These are phyloP conservation scores for Zizania latifolia DNA, from an alignment of 176 grass and related monocot genomes.

Conservation along the genomic window DNA sequence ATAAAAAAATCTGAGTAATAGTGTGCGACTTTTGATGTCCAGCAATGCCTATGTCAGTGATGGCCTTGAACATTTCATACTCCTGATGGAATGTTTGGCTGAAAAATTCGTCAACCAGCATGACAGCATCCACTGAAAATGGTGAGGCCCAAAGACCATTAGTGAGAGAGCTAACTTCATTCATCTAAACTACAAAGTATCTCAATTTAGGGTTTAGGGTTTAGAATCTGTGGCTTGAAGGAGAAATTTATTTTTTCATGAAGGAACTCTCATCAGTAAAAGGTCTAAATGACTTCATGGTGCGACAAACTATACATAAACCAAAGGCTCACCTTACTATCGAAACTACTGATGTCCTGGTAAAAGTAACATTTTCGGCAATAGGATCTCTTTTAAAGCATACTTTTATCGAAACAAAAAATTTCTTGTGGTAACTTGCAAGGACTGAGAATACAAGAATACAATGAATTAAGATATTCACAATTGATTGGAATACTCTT, in stretches of 20 bases:
- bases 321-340: background rate
- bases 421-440: constrained; percentile 3
- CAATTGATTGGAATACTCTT: constrained; percentile 8
- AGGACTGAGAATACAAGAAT: background rate
- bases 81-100: constrained; percentile 44
- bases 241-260: too few species aligned
- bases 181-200: background rate
- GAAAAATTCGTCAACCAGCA: constrained; percentile 46
- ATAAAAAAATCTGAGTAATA: too few species aligned
- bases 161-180: background rate
- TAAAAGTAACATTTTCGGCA: background rate
- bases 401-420: background rate
- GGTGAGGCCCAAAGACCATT: background rate
- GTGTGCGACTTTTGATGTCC: constrained; percentile 26
- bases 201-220: too few species aligned
- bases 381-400: background rate
- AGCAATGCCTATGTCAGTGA: constrained; percentile 43
- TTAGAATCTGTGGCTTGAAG: too few species aligned
- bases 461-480: constrained; percentile 6
- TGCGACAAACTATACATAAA: background rate
- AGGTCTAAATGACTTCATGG: background rate
- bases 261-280: background rate
- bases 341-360: background rate
- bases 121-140: constrained; percentile 65
- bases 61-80: constrained; percentile 44